Evolutionary conservation across 805 yeast genomes (phyloP), one percentile per base, ranked within the genome.

Genomic region (Metschnikowia kunwiensis): DNA sequence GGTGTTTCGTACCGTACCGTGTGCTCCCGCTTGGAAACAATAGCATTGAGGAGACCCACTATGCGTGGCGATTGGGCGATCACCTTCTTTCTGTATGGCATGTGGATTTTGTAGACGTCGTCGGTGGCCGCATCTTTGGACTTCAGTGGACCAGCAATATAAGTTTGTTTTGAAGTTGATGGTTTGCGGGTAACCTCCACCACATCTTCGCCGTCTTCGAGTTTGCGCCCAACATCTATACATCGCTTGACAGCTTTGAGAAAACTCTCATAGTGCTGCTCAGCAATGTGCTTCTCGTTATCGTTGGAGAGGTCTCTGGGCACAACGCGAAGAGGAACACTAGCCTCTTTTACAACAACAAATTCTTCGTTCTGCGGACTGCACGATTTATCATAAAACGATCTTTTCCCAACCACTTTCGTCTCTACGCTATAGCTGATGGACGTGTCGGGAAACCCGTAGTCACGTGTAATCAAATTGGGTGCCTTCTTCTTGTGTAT

Each of bases 351-450:
- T 4, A 58, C 43, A 14, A 58, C 42, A 12, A 58, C 42, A 20
- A 54, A 56, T 42, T 58, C 58, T 18, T 55, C 56, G 5, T 40
- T 35, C 2, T 33, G 40, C 7, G 20, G 17, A 11, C 16, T 38
- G 3, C 36, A 27, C 14, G 38, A 40, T 20, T 32, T 30, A 5
- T 46, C 43, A 43, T 57, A 54, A 17, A 51, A 47, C 7, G 56
- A 47, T 14, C 40, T 33, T 30, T 51, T 55, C 5, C 59, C 61
- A 24, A 58, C 50, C 12, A 57, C 48, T 7, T 58, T 42, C 2
- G 58, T 54, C 36, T 58, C 61, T 11, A 58, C 51, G 28, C 59
- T 52, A 38, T 57, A 58, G 33, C 56, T 51, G 31, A 58, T 44
- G 10, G 61, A 51, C 4, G 63, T 51, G 27, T 55, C 63, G 0